Evolutionary conservation across 2,329 filamentous ascomycete species (phyloP).

Genomic region (Pseudogymnoascus pannorum): DNA sequence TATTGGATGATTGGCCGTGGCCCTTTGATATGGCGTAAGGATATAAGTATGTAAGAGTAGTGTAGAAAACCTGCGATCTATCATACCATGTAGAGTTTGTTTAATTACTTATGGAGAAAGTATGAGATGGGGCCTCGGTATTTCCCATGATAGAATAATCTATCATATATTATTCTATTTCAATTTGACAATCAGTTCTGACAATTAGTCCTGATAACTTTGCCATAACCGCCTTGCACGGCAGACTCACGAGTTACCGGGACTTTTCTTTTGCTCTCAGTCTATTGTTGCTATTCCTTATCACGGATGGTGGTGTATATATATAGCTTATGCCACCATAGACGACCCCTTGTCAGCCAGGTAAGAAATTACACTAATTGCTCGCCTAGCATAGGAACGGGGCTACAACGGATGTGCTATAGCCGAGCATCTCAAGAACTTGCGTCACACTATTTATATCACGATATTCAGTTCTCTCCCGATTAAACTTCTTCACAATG

Average conservation of each 20-base stretch:
- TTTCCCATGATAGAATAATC: background rate
- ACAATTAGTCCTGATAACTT: background rate
- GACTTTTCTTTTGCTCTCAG: background rate
- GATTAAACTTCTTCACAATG: too few species aligned
- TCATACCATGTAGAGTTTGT: background rate
- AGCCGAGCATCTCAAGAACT: too few species aligned
- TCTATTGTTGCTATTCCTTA: background rate
- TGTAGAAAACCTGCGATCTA: background rate
- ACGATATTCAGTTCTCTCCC: too few species aligned
- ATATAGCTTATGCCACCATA: too few species aligned
- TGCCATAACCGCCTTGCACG: background rate
- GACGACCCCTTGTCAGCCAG: too few species aligned
- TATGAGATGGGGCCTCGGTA: background rate
- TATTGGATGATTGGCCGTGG: slow-evolving; percentile 37
- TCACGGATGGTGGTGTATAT: too few species aligned
- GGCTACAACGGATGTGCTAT: too few species aligned
- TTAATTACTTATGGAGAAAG: background rate
- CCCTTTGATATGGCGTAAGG: slow-evolving; percentile 18
- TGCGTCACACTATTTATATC: too few species aligned
- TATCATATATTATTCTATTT: background rate
- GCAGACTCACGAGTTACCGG: background rate
- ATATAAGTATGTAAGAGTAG: background rate
- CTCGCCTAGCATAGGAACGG: too few species aligned
- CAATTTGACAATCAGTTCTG: too few species aligned
- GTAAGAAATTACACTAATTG: too few species aligned